Percentiles rank a stretch among this genome's conserved stretches.
Evolutionary conservation across 1,284 basidiomycete species (phyloP).

Genomic region (Lentinus polychrous): DNA sequence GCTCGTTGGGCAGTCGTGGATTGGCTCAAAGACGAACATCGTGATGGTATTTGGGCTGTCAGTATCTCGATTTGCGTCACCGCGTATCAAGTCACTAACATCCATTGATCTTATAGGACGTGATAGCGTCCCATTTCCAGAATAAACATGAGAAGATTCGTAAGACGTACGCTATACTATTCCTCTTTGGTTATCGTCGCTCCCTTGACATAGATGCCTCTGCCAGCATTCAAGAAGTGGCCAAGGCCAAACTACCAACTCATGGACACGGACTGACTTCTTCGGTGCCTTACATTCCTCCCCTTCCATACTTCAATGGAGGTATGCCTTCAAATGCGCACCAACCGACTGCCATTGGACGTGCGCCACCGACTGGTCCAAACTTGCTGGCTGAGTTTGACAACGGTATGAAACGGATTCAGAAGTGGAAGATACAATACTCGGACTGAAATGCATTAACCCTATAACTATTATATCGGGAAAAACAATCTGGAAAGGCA

Average conservation of each 20-base stretch:
- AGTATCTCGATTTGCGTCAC: constrained; percentile 11
- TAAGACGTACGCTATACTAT: constrained; percentile 29
- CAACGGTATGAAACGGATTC: background rate
- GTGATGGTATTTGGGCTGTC: constrained; percentile 40
- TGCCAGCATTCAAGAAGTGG: constrained; percentile 34
- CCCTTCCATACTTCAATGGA: too few relatives aligned
- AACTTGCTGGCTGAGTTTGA: background rate
- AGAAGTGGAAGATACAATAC: background rate
- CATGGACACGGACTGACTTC: constrained; percentile 18
- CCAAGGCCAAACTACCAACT: constrained; percentile 23
- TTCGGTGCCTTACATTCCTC: background rate
- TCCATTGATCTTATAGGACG: constrained; percentile 28
- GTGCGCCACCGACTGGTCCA: too few relatives aligned
- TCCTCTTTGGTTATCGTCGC: background rate
- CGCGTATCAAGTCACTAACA: background rate
- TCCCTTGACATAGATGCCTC: background rate
- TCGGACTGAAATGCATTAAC: background rate
- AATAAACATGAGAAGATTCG: constrained; percentile 35
- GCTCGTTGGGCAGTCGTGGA: constrained; percentile 44
- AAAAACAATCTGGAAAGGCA: background rate
- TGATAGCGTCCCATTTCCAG: constrained; percentile 42
- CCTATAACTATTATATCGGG: background rate
- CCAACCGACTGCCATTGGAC: too few relatives aligned
- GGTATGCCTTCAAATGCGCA: too few relatives aligned
- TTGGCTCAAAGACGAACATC: constrained; percentile 39